Percentiles rank a stretch among this genome's conserved stretches.
These are phyloP conservation scores for Tolypocladium album DNA, from an alignment of 2,329 filamentous ascomycete genomes.

Conservation along the genomic window DNA sequence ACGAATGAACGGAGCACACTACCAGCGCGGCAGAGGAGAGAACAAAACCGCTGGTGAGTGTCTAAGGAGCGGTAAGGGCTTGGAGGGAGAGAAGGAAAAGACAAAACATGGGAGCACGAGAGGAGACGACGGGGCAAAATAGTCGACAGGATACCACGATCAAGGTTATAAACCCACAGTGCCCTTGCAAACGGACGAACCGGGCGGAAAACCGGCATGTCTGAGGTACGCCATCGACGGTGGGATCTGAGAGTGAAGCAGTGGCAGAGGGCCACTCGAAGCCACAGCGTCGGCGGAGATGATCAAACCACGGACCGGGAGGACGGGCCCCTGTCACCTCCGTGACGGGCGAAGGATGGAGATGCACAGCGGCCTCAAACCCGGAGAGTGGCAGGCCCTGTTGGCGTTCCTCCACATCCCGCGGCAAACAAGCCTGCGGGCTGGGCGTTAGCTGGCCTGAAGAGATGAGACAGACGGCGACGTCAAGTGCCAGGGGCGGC, in stretches of 20 bases:
- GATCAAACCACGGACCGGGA: background rate
- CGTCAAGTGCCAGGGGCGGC: background rate
- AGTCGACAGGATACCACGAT: conserved; percentile 26
- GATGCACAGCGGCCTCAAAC: background rate
- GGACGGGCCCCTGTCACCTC: background rate
- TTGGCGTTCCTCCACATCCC: background rate
- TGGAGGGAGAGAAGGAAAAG: conserved; percentile 39
- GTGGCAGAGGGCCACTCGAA: background rate
- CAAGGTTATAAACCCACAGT: conserved; percentile 22
- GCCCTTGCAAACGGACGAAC: conserved; percentile 12
- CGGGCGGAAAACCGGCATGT: conserved; percentile 15
- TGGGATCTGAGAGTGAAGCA: background rate
- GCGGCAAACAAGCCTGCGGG: background rate
- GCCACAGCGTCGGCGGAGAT: background rate
- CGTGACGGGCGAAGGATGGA: background rate
- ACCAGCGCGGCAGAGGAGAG: conserved; percentile 3
- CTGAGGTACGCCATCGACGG: conserved; percentile 7
- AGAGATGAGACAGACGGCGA: background rate
- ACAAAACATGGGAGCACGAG: conserved; percentile 34
- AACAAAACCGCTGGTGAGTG: conserved; percentile 23
- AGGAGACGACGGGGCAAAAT: conserved; percentile 19
- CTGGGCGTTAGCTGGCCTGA: background rate
- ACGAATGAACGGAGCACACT: conserved; percentile 19
- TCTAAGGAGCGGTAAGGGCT: conserved; percentile 2
- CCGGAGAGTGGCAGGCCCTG: background rate